Conservation (phyloP, 805 yeast genomes). For the Yamadazyma sp. region DNA sequence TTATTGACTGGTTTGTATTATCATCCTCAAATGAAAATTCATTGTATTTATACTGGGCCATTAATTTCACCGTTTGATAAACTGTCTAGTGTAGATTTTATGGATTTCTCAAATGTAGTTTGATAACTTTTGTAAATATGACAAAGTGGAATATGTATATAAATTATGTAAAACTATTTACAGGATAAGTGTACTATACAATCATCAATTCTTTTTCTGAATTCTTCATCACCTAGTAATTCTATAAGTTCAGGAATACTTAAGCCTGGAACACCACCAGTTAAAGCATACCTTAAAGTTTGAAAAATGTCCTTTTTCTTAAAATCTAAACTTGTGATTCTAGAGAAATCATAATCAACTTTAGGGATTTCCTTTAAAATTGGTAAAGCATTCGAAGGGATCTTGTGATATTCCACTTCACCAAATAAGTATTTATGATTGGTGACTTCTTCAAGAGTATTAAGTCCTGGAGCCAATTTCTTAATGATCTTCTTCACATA, state of each 20-base stretch:
- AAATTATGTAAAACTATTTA: neutral
- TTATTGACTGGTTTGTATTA: conserved; percentile 74
- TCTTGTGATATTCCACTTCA: conserved; percentile 12
- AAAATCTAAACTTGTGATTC: neutral
- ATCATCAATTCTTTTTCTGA: conserved; percentile 20
- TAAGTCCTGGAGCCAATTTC: conserved; percentile 47
- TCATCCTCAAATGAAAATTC: conserved; percentile 76
- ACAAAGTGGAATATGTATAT: neutral
- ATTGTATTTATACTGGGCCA: conserved; percentile 61
- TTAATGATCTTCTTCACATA: conserved; percentile 23
- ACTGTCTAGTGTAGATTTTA: conserved; percentile 18
- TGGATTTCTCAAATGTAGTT: conserved; percentile 24
- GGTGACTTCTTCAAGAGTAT: conserved; percentile 51
- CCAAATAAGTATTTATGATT: conserved; percentile 38
- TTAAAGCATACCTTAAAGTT: conserved; percentile 61
- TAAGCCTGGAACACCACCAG: conserved; percentile 70
- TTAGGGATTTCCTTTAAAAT: conserved; percentile 16
- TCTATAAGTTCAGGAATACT: conserved; percentile 57
- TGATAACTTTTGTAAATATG: no score
- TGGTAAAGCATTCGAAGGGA: conserved; percentile 11
- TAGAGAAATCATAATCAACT: conserved; percentile 6
- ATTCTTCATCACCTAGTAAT: conserved; percentile 48
- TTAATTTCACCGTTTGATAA: conserved; percentile 18
- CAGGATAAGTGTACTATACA: neutral
- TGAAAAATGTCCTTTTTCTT: conserved; percentile 49